These are phyloP conservation scores for Russula lepida DNA, from an alignment of 768 basidiomycete species.

Conservation along the genomic window DNA sequence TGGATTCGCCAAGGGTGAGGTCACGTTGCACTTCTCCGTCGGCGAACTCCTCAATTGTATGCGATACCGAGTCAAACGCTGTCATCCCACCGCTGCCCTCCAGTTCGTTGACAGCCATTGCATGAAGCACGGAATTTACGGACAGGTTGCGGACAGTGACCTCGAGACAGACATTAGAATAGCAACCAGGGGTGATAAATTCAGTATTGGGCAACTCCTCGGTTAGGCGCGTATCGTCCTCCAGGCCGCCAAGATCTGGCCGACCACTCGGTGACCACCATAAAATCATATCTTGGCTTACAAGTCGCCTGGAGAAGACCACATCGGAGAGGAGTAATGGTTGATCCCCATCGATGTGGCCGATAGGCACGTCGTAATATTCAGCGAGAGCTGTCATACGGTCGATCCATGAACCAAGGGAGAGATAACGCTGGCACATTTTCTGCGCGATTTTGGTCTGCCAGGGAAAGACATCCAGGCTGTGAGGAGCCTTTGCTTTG, in stretches of 20 bases:
- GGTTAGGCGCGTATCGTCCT: constrained; percentile 69
- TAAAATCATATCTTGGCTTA: constrained; percentile 81
- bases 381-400: constrained; percentile 70
- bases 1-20: constrained; percentile 81
- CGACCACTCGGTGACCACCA: constrained; percentile 93
- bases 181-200: constrained; percentile 76
- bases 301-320: constrained; percentile 78
- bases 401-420: constrained; percentile 71
- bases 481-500: constrained; percentile 66
- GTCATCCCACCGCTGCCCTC: constrained; percentile 93
- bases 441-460: constrained; percentile 72
- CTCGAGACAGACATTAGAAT: constrained; percentile 89
- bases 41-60: constrained; percentile 83
- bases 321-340: constrained; percentile 84
- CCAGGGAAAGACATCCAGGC: constrained; percentile 83
- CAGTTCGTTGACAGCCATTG: constrained; percentile 91
- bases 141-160: constrained; percentile 86
- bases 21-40: constrained; percentile 57
- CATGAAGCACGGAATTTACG: constrained; percentile 89
- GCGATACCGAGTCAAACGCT: constrained; percentile 88
- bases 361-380: constrained; percentile 89
- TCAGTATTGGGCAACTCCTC: constrained; percentile 82
- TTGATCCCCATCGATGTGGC: constrained; percentile 87
- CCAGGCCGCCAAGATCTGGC: constrained; percentile 90
- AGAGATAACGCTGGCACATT: constrained; percentile 78